Base-by-base conservation (phyloP, 306 rosid genomes). In the Dalbergia cultrata region DNA sequence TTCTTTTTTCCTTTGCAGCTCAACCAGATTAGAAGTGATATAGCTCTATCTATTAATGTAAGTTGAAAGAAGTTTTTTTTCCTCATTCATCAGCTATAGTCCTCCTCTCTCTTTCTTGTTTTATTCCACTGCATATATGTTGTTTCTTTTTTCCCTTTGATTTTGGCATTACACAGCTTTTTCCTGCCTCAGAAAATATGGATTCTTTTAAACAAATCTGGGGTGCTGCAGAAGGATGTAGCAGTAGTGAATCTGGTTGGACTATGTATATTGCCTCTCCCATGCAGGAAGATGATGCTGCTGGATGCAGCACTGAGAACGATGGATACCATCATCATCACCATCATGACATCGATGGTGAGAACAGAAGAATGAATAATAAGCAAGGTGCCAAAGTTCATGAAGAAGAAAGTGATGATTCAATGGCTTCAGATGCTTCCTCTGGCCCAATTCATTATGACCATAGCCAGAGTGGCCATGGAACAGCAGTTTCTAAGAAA, bases 221-320 rank as follows among this genome's bases (percentile, higher is more conserved):
- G 86, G 87, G 90, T 77, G 67, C 77, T 77, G 71, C 80, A 66
- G 95, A 92, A 88, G 93, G 88, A 61, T 83, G 97, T 75, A 87
- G 94, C 88, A 93, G 97, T 85, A 87, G 93, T 77, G 98, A 91
- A 86, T 93, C 98, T 33, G 97, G 98, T 73, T 91, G 98, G 98
- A 93, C 98, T 56, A 88, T 78, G 83, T 93, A 93, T 53, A 81
- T 93, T 77, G 88, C 76, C 41, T 88, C 98, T 44, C 92, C 98
- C 64, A 75, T 84, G 89, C 84, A 90, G 63, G 97, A 89, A 65
- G 90, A 89, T 69, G 93, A 84, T 62, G 88, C 75, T 26, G 86
- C 77, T 19, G 87, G 87, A 71, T 73, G 83, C 85, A 84, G 87
- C 70, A 80, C 74, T 14, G 81, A 80, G 26, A 21, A 75, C 74